Evolutionary conservation across 1,139 yeast species (phyloP), one percentile per base, ranked within the genome.

Genomic region (Candida labiduridarum): DNA sequence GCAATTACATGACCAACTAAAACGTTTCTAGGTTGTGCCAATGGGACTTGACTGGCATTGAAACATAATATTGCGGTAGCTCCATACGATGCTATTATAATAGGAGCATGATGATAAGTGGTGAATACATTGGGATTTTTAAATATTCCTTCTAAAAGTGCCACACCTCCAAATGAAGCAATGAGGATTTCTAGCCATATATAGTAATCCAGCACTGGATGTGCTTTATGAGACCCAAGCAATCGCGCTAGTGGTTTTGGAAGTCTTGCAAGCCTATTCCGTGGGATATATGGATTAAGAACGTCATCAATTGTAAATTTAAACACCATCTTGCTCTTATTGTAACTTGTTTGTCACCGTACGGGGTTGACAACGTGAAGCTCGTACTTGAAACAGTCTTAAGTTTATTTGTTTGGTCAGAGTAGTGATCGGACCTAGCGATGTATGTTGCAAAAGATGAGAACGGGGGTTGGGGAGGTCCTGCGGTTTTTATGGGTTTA

Each of bases 21-120:
- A 0, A 85, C 69, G 61, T 79, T 83, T 49, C 90, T 65, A 0
- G 91, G 91, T 65, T 85, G 91, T 1, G 89, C 84, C 46, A 85
- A 67, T 1, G 91, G 90, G 0, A 80, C 80, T 43, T 65, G 76
- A 15, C 72, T 68, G 0, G 83, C 80, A 60, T 85, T 85, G 65
- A 80, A 85, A 45, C 84, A 71, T 19, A 85, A 68, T 39, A 85
- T 80, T 2, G 89, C 87, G 1, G 85, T 71, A 0, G 91, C 91
- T 11, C 88, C 89, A 57, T 78, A 82, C 55, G 82, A 75, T 2
- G 90, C 89, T 35, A 85, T 71, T 8, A 85, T 69, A n/a, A 72
- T 65, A 0, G 87, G 86, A 0, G 83, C 79, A 50, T 72, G 68
- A 52, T 74, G 74, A 15, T 55, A 48, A 15, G 46, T 41, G 5